Conservation (phyloP, 169 alveolate species). For the Toxoplasma gondii region DNA sequence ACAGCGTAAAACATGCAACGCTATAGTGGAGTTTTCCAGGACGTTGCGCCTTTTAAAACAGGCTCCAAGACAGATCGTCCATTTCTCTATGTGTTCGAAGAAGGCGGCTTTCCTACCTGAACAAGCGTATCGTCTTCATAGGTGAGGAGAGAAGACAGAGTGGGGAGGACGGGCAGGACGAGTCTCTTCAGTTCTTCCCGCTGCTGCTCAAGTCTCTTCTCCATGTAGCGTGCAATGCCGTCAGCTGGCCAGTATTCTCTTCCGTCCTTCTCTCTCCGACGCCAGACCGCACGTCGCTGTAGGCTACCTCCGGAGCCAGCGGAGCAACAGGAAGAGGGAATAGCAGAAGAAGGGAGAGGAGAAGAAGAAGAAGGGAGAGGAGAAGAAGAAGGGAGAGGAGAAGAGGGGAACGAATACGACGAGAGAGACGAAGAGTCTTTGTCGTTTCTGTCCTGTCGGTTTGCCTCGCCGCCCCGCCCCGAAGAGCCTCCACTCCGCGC, state of each 20-base stretch:
- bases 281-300: not conserved
- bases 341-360: too few species aligned
- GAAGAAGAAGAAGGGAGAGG: too few species aligned
- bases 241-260: not conserved
- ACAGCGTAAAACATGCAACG: too few species aligned
- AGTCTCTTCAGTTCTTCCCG: conserved; percentile 37
- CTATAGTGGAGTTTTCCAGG: too few species aligned
- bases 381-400: too few species aligned
- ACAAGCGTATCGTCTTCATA: conserved; percentile 59
- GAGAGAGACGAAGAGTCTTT: not conserved
- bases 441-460: not conserved
- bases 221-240: not conserved
- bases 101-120: conserved; percentile 1
- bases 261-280: not conserved
- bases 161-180: conserved; percentile 47
- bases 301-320: not conserved
- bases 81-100: too few species aligned
- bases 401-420: not conserved
- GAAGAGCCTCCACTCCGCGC: not conserved
- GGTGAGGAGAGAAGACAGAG: conserved; percentile 45
- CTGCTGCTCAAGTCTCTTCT: conserved; percentile 44
- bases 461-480: not conserved
- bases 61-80: too few species aligned
- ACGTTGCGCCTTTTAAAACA: too few species aligned
- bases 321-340: too few species aligned